phyloP scores from a whole-genome alignment of 345 rosid species.

The Sonneratia alba region DNA sequence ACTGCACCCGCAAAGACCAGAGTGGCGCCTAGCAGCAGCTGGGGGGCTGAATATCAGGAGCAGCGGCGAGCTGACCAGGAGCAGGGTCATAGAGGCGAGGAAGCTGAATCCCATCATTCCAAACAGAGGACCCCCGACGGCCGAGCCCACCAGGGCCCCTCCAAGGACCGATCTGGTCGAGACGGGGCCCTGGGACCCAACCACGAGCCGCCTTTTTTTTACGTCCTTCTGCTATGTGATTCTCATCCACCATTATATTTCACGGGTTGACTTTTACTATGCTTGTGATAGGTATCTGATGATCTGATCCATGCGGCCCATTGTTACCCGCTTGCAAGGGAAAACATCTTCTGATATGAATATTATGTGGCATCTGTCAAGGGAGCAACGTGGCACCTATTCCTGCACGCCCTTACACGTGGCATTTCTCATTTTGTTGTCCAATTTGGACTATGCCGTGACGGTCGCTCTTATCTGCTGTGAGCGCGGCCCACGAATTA shows the following conservation, averaged over 20 bases:
- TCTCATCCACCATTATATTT: not conserved
- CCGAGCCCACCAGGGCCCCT: conserved; percentile 18
- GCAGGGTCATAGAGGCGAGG: conserved; percentile 21
- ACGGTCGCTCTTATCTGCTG: no score
- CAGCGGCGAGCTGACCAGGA: conserved; percentile 26
- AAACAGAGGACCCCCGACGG: conserved; percentile 26
- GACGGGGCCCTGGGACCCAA: not conserved
- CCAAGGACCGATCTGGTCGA: conserved; percentile 4
- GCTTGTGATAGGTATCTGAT: not conserved
- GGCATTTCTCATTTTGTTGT: not conserved
- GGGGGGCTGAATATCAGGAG: conserved; percentile 30
- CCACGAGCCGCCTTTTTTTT: not conserved
- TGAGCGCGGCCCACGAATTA: no score
- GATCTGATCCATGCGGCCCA: not conserved
- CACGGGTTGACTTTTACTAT: not conserved
- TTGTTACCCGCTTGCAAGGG: not conserved
- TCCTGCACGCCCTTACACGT: not conserved
- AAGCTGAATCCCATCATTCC: conserved; percentile 31
- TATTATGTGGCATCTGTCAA: not conserved
- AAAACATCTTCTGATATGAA: not conserved
- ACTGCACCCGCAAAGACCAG: conserved; percentile 19
- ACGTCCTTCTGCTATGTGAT: not conserved
- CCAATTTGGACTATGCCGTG: no score
- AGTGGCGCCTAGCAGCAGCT: conserved; percentile 14
- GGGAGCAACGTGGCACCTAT: not conserved